Base-by-base conservation (phyloP, 2,329 filamentous ascomycete species). In the Colletotrichum tamarilloi region DNA sequence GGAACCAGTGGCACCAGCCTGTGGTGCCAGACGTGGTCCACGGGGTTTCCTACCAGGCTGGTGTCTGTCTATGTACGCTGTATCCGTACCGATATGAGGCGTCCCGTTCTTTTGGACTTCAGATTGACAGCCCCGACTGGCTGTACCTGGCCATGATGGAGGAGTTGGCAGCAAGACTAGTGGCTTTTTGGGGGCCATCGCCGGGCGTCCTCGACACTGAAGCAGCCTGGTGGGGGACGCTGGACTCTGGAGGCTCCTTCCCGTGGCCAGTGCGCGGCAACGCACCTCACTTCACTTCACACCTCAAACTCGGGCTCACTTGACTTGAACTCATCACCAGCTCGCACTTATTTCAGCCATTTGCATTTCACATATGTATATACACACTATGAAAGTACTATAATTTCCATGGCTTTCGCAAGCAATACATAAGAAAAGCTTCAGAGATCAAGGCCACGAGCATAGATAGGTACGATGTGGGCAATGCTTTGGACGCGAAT, bases 101-200 rank as follows among this genome's bases (percentile, higher is more conserved):
- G 19, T 49, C 42, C 42, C 42, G 42, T 22, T 22, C 42, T 49
- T 49, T 22, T 49, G 42, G 42, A 49, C 42, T 22, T n/a, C 46
- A 53, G 28, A 19, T n/a, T 19, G 46, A 53, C 42, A 35, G n/a
- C 62, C 28, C 26, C 49, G 60, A 35, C 49, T 35, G 35, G 66
- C 49, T 62, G 24, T 58, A 38, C 65, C 68, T 30, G 46, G 56
- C 22, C 60, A 49, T 42, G 12, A 56, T 30, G 52, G 24, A 42
- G 49, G 32, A 35, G 32, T 32, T 64, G 19, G 53, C 35, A 38
- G 67, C 26, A 5, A 73, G 32, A 56, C 67, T 66, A 66, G 67
- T 60, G 67, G 55, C 46, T 73, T 73, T 49, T 70, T 62, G 67
- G 70, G 70, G 70, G 67, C 67, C 60, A 73, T 71, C 56, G 67